Evolutionary conservation across 129 eudicot species (phyloP).

Genomic region (Flaveria bidentis): DNA sequence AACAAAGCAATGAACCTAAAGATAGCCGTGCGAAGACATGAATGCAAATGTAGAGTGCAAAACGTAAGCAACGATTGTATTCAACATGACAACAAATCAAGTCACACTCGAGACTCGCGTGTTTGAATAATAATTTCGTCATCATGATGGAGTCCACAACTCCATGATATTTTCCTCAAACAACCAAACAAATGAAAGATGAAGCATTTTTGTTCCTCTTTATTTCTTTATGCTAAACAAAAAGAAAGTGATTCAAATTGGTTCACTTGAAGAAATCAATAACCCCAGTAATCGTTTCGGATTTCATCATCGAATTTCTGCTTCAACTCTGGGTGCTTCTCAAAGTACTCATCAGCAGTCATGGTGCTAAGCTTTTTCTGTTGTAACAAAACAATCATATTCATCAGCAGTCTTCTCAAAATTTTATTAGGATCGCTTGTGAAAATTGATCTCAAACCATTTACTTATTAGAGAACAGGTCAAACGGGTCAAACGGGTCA

Average conservation of each 20-base stretch:
- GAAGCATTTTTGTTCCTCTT: constrained; percentile 28
- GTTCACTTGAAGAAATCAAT: constrained; percentile 39
- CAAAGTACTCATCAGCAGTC: constrained; percentile 99
- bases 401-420: not conserved
- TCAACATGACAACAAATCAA: constrained; percentile 30
- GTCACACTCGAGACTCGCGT: not conserved
- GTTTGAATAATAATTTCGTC: constrained; percentile 18
- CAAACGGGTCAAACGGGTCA: not conserved
- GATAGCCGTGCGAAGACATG: too few species aligned
- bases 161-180: constrained; percentile 27
- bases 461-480: too few species aligned
- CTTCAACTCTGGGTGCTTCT: constrained; percentile 89
- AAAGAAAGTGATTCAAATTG: not conserved
- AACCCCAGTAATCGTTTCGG: constrained; percentile 96
- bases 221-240: constrained; percentile 40
- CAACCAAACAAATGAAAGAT: constrained; percentile 25
- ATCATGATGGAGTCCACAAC: constrained; percentile 28
- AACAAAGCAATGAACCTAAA: not conserved
- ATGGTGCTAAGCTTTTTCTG: constrained; percentile 88
- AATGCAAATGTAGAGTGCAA: not conserved
- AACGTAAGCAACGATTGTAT: constrained; percentile 10
- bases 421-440: not conserved
- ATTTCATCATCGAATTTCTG: constrained; percentile 95
- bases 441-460: not conserved
- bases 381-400: not conserved